A percentile compares a stretch with the other conserved stretches of the same genome.
Conservation (phyloP, 495 filamentous ascomycete species). For the Zalerion maritima region DNA sequence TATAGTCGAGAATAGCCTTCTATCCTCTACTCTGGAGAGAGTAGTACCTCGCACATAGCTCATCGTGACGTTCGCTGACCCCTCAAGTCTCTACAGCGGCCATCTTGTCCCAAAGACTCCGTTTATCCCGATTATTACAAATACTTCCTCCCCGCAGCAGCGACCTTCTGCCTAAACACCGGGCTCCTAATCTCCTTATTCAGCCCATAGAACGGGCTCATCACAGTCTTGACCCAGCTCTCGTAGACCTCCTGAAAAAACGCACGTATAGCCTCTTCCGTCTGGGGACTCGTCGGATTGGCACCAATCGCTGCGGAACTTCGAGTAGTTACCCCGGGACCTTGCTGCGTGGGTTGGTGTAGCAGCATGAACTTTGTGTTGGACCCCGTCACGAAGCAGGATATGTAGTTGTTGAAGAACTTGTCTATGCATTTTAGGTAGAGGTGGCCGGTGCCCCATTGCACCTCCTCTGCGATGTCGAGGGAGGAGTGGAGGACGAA, state of each 20-base stretch:
- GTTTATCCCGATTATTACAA: conserved; percentile 33
- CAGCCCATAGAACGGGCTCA: conserved; percentile 84
- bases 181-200: conserved; percentile 74
- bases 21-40: too few relatives aligned
- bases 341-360: conserved; percentile 49
- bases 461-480: conserved; percentile 88
- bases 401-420: conserved; percentile 81
- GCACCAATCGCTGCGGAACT: conserved; percentile 54
- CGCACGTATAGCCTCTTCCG: conserved; percentile 83
- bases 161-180: conserved; percentile 67
- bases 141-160: conserved; percentile 85
- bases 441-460: conserved; percentile 74
- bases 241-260: conserved; percentile 95
- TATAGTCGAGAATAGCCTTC: too few relatives aligned
- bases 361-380: conserved; percentile 82
- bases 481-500: conserved; percentile 88
- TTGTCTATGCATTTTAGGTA: conserved; percentile 92
- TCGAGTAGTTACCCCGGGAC: conserved; percentile 23
- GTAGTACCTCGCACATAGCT: too few relatives aligned
- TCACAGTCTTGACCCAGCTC: conserved; percentile 86
- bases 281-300: conserved; percentile 72
- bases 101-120: too few relatives aligned
- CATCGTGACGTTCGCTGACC: too few relatives aligned
- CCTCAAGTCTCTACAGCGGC: too few relatives aligned
- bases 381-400: conserved; percentile 75